Conservation (phyloP, 2,329 filamentous ascomycete species). For the Nemania diffusa region DNA sequence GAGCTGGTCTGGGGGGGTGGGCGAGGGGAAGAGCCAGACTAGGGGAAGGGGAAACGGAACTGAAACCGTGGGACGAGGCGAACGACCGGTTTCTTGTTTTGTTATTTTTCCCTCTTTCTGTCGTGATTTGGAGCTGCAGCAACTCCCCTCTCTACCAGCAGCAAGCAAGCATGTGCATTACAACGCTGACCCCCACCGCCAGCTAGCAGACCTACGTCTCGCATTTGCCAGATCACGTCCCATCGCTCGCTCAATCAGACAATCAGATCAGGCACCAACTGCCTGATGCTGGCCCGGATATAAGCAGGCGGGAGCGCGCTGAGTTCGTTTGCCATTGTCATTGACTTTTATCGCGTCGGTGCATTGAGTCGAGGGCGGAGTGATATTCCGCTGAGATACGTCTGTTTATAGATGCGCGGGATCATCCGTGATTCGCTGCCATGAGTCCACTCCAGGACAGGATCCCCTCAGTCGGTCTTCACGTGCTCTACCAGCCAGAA, state of each 20-base stretch:
- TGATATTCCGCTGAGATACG: not conserved
- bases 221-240: constrained; percentile 16
- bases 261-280: constrained; percentile 21
- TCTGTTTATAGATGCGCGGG: constrained; percentile 5
- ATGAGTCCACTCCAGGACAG: constrained; percentile 26
- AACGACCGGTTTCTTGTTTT: not conserved
- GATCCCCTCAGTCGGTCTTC: constrained; percentile 30
- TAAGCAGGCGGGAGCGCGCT: constrained; percentile 10
- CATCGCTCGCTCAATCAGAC: not conserved
- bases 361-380: not conserved
- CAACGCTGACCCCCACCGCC: constrained; percentile 23
- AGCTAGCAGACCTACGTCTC: not conserved
- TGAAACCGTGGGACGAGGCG: not conserved
- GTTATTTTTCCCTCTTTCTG: too few relatives aligned
- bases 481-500: constrained; percentile 31
- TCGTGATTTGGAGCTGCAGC: not conserved
- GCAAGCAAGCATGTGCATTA: constrained; percentile 22
- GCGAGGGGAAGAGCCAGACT: not conserved
- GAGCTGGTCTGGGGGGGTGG: not conserved
- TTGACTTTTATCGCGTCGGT: constrained; percentile 5
- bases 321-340: not conserved
- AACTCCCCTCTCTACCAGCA: not conserved
- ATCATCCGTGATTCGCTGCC: constrained; percentile 17
- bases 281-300: constrained; percentile 22
- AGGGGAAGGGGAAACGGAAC: not conserved